These are phyloP conservation scores for Cladosporium sp. DNA, from an alignment of 2,329 filamentous ascomycete genomes.

Conservation along the genomic window DNA sequence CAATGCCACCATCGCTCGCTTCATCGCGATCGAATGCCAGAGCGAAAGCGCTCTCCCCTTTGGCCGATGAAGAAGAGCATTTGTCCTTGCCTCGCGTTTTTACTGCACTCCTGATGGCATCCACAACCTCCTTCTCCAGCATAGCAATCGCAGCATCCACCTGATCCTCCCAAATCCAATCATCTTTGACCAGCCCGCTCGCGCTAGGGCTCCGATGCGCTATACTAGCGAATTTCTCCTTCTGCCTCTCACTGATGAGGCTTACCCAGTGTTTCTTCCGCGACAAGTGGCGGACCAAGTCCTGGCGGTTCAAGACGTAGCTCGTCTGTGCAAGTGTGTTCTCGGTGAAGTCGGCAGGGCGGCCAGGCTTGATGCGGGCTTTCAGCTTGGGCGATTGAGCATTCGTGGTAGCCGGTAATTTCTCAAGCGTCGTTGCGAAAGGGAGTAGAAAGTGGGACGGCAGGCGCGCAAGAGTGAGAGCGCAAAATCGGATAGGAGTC, in stretches of 20 bases:
- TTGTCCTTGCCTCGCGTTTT: neutral
- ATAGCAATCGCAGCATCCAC: neutral
- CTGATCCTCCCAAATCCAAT: constrained; percentile 13
- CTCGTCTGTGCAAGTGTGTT: constrained; percentile 18
- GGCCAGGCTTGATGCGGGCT: constrained; percentile 27
- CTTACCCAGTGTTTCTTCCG: constrained; percentile 22
- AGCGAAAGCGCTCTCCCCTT: neutral
- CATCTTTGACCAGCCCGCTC: neutral
- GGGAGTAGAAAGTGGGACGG: constrained; percentile 66
- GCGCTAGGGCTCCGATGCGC: constrained; percentile 1
- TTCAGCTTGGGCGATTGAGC: constrained; percentile 18
- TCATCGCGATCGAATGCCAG: neutral
- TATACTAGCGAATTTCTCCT: constrained; percentile 18
- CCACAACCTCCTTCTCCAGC: constrained; percentile 6
- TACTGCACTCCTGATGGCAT: neutral
- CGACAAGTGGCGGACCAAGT: constrained; percentile 44
- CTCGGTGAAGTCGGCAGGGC: constrained; percentile 59
- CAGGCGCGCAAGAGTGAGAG: constrained; percentile 50
- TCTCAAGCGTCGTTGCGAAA: constrained; percentile 54
- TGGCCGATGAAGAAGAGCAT: neutral
- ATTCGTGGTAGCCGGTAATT: constrained; percentile 52
- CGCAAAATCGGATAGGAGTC: constrained; percentile 61
- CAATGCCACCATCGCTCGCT: neutral
- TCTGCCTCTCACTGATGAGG: constrained; percentile 23
- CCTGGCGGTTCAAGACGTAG: constrained; percentile 29